Evolutionary conservation across 2,329 filamentous ascomycete genomes (phyloP), one percentile per base, ranked within the genome.

Genomic region (Alternaria arbusti): DNA sequence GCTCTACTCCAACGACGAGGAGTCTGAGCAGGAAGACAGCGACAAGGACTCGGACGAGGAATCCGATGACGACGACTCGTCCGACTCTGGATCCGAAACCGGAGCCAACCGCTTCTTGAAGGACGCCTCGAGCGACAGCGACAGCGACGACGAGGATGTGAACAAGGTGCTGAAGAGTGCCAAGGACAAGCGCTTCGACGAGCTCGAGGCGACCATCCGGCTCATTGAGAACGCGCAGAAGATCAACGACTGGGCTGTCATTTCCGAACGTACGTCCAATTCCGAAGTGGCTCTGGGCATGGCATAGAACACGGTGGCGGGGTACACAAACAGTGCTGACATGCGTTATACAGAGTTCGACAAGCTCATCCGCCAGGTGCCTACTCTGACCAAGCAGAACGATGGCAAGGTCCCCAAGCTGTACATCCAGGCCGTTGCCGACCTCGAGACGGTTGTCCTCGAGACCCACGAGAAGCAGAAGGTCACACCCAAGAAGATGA

Each of bases 401-500:
- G 87, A 91, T 75, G 90, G 90, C 78, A 92, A 91, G 81, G 88
- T 89, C 40, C 96, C 96, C 61, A 97, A 97, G 86, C 83, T 91
- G 67, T 99, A 97, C 84, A 90, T 99, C 82, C 94, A 96, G 85
- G 90, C 91, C 71, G 89, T 98, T 70, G 91, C 95, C 74, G 95
- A 99, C 79, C 86, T 99, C 69, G 96, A 99, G 84, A 94, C 97
- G 75, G 89, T 91, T 79, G 92, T 97, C 87, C 94, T 94, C 79
- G 96, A 99, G 85, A 90, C 94, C 23, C 88, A 97, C 70, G 89
- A 94, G 75, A 97, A 97, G 87, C 93, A 97, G 80, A 99, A 99
- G 86, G 92, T 96, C 72, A 92, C 92, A 3, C 89, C 91, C 68
- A 97, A 97, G 89, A 98, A 97, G 88, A 97, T 98, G 94, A 99